phyloP scores from a whole-genome alignment of 805 yeast species.

The Candida argentea region DNA sequence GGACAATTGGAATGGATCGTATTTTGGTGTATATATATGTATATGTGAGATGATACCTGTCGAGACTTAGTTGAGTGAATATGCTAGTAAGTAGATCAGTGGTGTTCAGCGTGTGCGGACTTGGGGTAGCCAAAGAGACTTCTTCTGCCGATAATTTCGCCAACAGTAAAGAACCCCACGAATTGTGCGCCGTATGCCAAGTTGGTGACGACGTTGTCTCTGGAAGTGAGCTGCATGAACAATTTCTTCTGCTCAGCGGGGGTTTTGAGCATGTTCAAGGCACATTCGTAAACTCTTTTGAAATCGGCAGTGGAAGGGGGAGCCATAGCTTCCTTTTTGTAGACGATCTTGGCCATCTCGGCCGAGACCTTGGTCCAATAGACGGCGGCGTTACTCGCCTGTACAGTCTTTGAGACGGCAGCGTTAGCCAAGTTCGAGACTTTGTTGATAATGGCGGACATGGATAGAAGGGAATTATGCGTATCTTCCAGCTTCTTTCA shows the following conservation, averaged over 20 bases:
- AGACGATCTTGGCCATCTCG: constrained; percentile 66
- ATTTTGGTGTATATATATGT: too few species aligned
- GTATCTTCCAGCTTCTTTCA: constrained; percentile 2
- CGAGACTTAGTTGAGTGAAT: neutral
- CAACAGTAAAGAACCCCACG: constrained; percentile 84
- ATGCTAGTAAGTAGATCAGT: constrained; percentile 3
- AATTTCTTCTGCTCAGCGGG: constrained; percentile 51
- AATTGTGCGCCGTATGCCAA: constrained; percentile 76
- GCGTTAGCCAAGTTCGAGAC: constrained; percentile 29
- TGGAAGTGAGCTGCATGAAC: constrained; percentile 37
- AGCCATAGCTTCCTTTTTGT: constrained; percentile 84
- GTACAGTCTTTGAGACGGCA: constrained; percentile 26
- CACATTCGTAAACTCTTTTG: constrained; percentile 56
- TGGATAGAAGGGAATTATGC: too few species aligned
- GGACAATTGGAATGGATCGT: too few species aligned
- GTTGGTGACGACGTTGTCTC: constrained; percentile 51
- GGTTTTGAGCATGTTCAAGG: constrained; percentile 25
- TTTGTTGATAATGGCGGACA: constrained; percentile 35
- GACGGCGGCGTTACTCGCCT: constrained; percentile 42
- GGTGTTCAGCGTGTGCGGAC: constrained; percentile 35
- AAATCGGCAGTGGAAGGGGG: constrained; percentile 79
- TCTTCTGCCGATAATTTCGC: constrained; percentile 96
- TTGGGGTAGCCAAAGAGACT: constrained; percentile 80
- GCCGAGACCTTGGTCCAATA: constrained; percentile 73
- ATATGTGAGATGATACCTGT: too few species aligned